Evolutionary conservation across 2,329 filamentous ascomycete genomes (phyloP).

Genomic region (Alternaria brassicicola): DNA sequence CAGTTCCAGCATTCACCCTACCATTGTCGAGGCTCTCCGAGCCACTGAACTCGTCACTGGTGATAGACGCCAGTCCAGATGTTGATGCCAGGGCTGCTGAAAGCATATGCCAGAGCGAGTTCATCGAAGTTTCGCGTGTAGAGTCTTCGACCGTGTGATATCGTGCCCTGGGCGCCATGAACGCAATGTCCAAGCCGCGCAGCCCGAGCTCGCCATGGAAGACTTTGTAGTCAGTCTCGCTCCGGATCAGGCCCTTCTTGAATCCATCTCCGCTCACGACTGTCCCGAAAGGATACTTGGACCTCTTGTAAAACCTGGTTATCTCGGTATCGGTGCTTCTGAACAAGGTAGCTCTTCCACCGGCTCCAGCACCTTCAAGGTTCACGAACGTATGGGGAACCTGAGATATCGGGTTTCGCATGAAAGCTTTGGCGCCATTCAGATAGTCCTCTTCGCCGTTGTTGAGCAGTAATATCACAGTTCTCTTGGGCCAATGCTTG

Average conservation of each 20-base stretch:
- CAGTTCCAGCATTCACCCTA: slow-evolving; percentile 69
- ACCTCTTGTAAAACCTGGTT: slow-evolving; percentile 75
- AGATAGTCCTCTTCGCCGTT: slow-evolving; percentile 95
- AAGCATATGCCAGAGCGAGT: slow-evolving; percentile 92
- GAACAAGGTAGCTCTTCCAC: slow-evolving; percentile 86
- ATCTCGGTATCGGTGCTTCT: slow-evolving; percentile 86
- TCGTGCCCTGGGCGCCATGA: slow-evolving; percentile 81
- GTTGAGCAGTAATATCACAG: slow-evolving; percentile 86
- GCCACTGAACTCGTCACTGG: slow-evolving; percentile 69
- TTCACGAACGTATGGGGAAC: slow-evolving; percentile 91
- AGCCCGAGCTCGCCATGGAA: slow-evolving; percentile 79
- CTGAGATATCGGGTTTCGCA: slow-evolving; percentile 78
- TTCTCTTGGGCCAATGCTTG: slow-evolving; percentile 74
- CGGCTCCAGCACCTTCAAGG: slow-evolving; percentile 91
- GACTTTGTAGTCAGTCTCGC: slow-evolving; percentile 87
- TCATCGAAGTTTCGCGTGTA: slow-evolving; percentile 72
- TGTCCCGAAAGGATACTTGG: slow-evolving; percentile 79
- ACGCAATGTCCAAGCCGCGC: slow-evolving; percentile 89
- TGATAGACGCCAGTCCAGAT: slow-evolving; percentile 71
- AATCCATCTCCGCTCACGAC: slow-evolving; percentile 87
- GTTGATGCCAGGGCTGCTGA: slow-evolving; percentile 80
- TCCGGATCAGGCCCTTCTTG: slow-evolving; percentile 75
- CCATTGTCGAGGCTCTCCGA: slow-evolving; percentile 59
- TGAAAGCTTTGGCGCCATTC: slow-evolving; percentile 84
- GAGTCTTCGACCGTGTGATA: slow-evolving; percentile 96